Evolutionary conservation across 1,284 basidiomycete genomes (phyloP).

Genomic region (Heterobasidion annosum): DNA sequence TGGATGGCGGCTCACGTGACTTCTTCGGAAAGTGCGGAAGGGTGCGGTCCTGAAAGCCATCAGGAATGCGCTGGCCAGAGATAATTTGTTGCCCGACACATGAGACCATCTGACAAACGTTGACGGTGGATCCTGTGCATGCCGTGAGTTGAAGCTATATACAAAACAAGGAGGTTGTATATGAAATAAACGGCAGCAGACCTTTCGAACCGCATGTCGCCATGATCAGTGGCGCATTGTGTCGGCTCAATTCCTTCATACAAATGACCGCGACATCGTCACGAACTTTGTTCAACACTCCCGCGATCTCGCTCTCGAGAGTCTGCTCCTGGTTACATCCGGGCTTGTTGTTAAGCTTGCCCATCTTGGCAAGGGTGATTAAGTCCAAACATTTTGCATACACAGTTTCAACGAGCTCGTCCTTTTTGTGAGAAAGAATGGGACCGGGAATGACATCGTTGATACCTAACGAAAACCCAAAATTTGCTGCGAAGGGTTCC

Average conservation of each 20-base stretch:
- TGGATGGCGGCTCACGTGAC: slow-evolving; percentile 93
- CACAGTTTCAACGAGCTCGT: slow-evolving; percentile 81
- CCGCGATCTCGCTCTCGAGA: slow-evolving; percentile 91
- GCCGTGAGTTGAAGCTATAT: neutral
- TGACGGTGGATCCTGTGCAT: slow-evolving; percentile 88
- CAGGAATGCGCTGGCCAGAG: slow-evolving; percentile 93
- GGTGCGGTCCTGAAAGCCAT: slow-evolving; percentile 98
- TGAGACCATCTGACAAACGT: slow-evolving; percentile 99
- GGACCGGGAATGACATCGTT: slow-evolving; percentile 98
- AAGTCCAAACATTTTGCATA: slow-evolving; percentile 85
- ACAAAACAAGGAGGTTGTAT: neutral
- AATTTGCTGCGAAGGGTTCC: slow-evolving; percentile 59
- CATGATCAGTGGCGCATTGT: slow-evolving; percentile 98
- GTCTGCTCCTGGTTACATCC: slow-evolving; percentile 98
- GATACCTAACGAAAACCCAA: slow-evolving; percentile 97
- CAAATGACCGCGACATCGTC: slow-evolving; percentile 96
- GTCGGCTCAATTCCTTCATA: slow-evolving; percentile 93
- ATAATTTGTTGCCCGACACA: slow-evolving; percentile 99
- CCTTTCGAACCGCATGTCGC: slow-evolving; percentile 99
- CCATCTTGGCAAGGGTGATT: slow-evolving; percentile 86
- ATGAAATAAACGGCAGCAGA: slow-evolving; percentile 18
- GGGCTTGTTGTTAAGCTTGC: slow-evolving; percentile 90
- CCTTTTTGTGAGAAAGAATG: slow-evolving; percentile 74
- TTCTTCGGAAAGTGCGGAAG: slow-evolving; percentile 98
- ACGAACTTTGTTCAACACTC: slow-evolving; percentile 89